Conservation (phyloP, 305 asterid species). For the Solanum hybrid region DNA sequence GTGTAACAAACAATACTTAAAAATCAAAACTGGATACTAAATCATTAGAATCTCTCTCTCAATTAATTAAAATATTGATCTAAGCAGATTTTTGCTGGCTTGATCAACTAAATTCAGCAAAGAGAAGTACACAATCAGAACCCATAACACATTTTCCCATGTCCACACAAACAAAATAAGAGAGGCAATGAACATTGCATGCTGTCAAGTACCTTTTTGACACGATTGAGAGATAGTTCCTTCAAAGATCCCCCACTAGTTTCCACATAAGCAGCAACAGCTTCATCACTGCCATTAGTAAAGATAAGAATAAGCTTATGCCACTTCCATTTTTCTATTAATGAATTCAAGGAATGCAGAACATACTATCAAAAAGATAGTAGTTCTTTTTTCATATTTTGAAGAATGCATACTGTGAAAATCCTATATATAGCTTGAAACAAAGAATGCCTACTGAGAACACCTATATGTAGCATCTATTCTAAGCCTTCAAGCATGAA, state of each 20-base stretch:
- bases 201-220: conserved; percentile 40
- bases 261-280: conserved; percentile 85
- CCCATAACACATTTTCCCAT: background rate
- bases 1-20: background rate
- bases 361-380: background rate
- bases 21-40: background rate
- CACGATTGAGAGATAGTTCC: conserved; percentile 54
- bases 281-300: conserved; percentile 61
- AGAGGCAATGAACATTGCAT: background rate
- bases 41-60: background rate
- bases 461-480: background rate
- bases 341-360: background rate
- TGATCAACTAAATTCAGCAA: background rate
- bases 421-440: background rate
- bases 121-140: background rate
- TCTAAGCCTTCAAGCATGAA: background rate
- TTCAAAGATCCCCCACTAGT: conserved; percentile 53
- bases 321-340: background rate
- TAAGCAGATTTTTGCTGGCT: background rate
- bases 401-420: background rate
- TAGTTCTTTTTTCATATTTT: background rate
- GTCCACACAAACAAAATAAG: background rate
- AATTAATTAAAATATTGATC: background rate
- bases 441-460: background rate
- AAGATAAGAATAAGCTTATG: background rate